Evolutionary conservation across 306 rosid genomes (phyloP), one percentile per base, ranked within the genome.

Genomic region (Castanea sativa): DNA sequence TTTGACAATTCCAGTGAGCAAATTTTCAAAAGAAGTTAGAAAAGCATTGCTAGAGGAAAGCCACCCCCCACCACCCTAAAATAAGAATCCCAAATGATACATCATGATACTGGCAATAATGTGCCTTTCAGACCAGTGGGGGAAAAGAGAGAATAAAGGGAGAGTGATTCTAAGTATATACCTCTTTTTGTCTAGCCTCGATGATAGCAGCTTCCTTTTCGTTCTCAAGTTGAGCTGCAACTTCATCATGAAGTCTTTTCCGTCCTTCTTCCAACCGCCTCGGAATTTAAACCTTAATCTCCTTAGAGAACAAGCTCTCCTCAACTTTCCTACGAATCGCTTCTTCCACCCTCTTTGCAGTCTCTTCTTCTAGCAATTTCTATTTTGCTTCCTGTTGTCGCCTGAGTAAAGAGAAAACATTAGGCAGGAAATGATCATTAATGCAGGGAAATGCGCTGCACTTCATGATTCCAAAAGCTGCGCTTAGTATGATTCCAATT

Each of bases 131-230:
- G 56, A 53, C 45, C 27, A 68, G 51, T 33, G 55, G n/a, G 58
- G 29, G 35, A 8, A 59, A 83, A 63, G 57, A 79, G 52, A 6
- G 59, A 77, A 33, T 55, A 21, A 68, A 30, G 35, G 4, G 61
- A 4, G 38, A 35, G 73, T 52, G 45, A 68, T 45, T 60, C 20
- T 35, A 83, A 68, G 71, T 29, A 58, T 0, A 55, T 89, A 93
- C 98, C 90, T 93, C 91, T 76, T 89, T 91, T 79, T 69, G 80
- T 73, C 90, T 90, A 8, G 97, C 94, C 83, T 92, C 98, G 29
- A 85, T 81, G 63, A 89, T 87, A 76, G 98, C 89, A 60, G 88
- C 90, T 67, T 90, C 93, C 83, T 91, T 88, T 80, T 89, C 97
- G 80, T 87, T 91, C 63, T 83, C 91, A 83, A 93, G 97, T 76